These are phyloP conservation scores for Geranium brycei DNA, from an alignment of 345 rosid species.

Conservation along the genomic window DNA sequence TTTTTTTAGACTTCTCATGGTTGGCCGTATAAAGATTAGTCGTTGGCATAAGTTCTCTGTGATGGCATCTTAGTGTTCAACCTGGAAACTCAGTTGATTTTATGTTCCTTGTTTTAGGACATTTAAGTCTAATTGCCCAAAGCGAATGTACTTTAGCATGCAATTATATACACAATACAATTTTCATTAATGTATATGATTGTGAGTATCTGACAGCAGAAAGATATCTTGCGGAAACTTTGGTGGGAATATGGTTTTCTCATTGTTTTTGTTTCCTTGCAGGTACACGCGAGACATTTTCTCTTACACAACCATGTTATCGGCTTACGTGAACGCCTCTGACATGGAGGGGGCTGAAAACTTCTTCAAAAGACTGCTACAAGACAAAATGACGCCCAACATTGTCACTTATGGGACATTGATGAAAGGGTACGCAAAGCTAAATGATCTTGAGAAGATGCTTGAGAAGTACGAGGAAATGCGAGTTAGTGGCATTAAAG, in stretches of 20 bases:
- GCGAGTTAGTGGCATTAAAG: constrained; percentile 42
- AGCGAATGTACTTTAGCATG: no score
- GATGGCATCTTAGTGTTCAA: no score
- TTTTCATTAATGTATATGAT: no score
- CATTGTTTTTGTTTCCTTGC: constrained; percentile 10
- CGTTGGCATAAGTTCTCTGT: no score
- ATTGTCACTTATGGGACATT: constrained; percentile 65
- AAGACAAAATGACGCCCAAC: constrained; percentile 57
- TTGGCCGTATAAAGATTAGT: no score
- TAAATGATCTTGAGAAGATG: constrained; percentile 53
- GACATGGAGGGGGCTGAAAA: constrained; percentile 95
- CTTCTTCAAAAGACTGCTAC: constrained; percentile 61
- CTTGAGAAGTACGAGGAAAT: constrained; percentile 64
- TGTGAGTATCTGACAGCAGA: no score
- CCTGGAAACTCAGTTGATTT: no score
- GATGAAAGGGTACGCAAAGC: constrained; percentile 81
- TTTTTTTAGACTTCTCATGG: no score
- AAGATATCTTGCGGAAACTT: no score
- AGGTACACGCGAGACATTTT: constrained; percentile 70
- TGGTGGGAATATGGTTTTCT: background rate
- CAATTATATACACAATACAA: no score
- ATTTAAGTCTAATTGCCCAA: no score
- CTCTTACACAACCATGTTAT: constrained; percentile 87
- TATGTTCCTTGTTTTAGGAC: no score
- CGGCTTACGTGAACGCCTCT: constrained; percentile 76